Evolutionary conservation across 768 basidiomycete genomes (phyloP), one percentile per base, ranked within the genome.

Genomic region (Tubosaeta sp.): DNA sequence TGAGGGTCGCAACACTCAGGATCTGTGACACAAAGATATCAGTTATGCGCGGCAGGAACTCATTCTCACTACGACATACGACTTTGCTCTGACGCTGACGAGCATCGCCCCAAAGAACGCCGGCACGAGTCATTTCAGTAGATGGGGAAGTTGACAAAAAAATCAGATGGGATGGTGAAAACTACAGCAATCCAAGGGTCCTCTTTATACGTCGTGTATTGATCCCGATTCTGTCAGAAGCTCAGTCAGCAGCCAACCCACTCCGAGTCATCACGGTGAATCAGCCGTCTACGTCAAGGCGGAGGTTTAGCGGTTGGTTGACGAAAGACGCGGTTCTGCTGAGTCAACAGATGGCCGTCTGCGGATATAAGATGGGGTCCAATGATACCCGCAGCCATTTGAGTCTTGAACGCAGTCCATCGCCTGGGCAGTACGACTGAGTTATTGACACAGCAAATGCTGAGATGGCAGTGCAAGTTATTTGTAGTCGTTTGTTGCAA

Each of bases 401-500:
- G 48, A 22, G 22, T 22, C 22, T 22, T 22, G 22, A 22, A 22
- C 22, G 22, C 22, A 22, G 22, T 22, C 22, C 22, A 22, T 22
- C 22, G 22, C 22, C 22, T 22, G 22, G 22, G 22, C 22, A 22
- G 22, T 22, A 22, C 22, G 22, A 22, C 22, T 22, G 22, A 22
- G 22, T 22, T 22, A 22, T 22, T 22, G 22, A 22, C 22, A 22
- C 22, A 22, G 22, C 22, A 22, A 22, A 22, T 22, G 22, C 3
- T 22, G 22, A 22, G 22, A 22, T 22, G 22, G 22, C 57, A 39
- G 54, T 51, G 55, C 42, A n/a, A 8, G 34, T 51, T 63, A 43
- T 63, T 63, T 63, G 59, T 32, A 8, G 17, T 46, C 19, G 0
- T 65, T 63, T 63, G 59, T 55, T 42, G 35, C 46, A 11, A 38